These are phyloP conservation scores for Panaeolus papilionaceus DNA, from an alignment of 768 basidiomycete species.

Conservation along the genomic window DNA sequence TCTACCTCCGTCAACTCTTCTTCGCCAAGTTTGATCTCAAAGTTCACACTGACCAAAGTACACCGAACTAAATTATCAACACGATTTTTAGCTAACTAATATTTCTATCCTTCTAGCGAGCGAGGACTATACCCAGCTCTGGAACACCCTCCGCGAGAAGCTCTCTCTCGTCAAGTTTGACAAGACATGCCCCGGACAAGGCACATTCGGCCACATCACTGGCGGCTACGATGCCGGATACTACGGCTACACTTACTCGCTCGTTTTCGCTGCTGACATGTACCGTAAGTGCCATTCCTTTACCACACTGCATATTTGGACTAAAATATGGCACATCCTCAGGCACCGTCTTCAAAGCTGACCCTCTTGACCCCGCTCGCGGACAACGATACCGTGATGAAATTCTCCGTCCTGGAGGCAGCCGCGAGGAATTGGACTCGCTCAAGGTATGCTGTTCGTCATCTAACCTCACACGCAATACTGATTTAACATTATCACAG, in stretches of 20 bases:
- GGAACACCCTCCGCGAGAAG: conserved; percentile 74
- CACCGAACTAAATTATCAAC: conserved; percentile 17
- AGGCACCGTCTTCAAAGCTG: conserved; percentile 81
- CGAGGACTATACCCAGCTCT: conserved; percentile 80
- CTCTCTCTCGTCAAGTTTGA: conserved; percentile 73
- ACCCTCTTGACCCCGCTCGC: conserved; percentile 72
- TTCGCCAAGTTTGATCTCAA: conserved; percentile 82
- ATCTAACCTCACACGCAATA: neutral
- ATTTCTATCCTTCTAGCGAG: conserved; percentile 42
- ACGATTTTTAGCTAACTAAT: neutral
- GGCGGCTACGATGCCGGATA: conserved; percentile 76
- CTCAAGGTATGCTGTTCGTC: conserved; percentile 56
- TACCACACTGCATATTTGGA: neutral
- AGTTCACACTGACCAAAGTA: conserved; percentile 74
- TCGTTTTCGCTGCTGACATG: conserved; percentile 68
- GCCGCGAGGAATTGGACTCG: conserved; percentile 81
- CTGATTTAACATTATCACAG: conserved; percentile 38
- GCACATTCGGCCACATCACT: conserved; percentile 76
- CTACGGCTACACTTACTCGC: conserved; percentile 69
- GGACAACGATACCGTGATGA: conserved; percentile 76
- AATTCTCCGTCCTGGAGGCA: conserved; percentile 78
- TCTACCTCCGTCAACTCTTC: conserved; percentile 85
- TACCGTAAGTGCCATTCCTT: conserved; percentile 42
- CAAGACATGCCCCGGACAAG: conserved; percentile 71
- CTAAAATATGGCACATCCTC: conserved; percentile 6